Base-by-base conservation (phyloP, 2,329 filamentous ascomycete species). In the Canariomyces notabilis region DNA sequence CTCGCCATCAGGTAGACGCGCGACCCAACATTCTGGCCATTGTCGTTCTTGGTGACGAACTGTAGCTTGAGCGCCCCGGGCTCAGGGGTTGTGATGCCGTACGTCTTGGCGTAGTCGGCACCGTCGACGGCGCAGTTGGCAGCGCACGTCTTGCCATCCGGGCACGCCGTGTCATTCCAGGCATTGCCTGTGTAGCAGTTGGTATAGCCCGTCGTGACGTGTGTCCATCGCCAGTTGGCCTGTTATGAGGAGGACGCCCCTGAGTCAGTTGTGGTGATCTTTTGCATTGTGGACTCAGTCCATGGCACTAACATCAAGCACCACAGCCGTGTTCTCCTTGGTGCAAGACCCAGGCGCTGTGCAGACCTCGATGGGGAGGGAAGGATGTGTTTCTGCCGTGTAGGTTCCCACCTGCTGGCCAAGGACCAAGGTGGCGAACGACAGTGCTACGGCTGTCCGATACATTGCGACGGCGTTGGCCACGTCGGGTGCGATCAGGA, bases 1-100 rank as follows among this genome's bases (percentile, higher is more conserved):
- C 70, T 66, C 51, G 71, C 70, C 66, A 83, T 71, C 44, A 83
- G 68, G 61, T 81, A 83, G 35, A 80, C 61, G 48, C 80, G 72
- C 12, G 76, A 65, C 18, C 66, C 65, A 42, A 69, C 57, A 46
- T 69, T 70, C 29, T 53, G 50, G 21, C 54, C 62, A 59, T 67
- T 66, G 39, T 59, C 58, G 60, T 69, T 66, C 59, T 72, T 69
- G 50, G 73, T 77, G 50, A 77, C 71, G 51, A 78, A 77, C 59
- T 72, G 71, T 41, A 78, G 62, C 48, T 64, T 71, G 45, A 79
- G 61, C 19, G 72, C 64, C 53, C 68, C 67, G 42, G 67, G 66
- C 38, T 61, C 64, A 16, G 59, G 59, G 16, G 74, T 65, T 5
- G 66, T 68, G 56, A 76, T 71, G 58, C 75, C 71, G 50, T 74